phyloP scores from a whole-genome alignment of 495 filamentous ascomycete species.

The Aspergillus indologenus region DNA sequence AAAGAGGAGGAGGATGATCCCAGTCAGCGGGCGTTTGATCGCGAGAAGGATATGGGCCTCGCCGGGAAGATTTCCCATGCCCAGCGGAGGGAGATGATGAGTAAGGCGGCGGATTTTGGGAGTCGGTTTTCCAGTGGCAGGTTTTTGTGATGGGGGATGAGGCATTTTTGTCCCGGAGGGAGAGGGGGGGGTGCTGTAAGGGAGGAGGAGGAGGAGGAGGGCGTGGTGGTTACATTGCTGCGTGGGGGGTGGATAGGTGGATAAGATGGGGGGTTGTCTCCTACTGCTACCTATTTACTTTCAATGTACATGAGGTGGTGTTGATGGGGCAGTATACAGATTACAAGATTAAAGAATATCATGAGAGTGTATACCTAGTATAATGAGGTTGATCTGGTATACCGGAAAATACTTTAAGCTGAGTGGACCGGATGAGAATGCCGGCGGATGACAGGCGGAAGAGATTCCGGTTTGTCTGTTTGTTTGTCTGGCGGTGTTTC shows the following conservation, averaged over 20 bases:
- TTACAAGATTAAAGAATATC: too few species aligned
- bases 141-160: constrained; percentile 34
- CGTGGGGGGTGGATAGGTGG: too few species aligned
- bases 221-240: too few species aligned
- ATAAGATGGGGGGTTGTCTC: too few species aligned
- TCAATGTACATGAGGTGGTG: too few species aligned
- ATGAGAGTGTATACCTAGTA: too few species aligned
- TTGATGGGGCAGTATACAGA: too few species aligned
- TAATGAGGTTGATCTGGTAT: too few species aligned
- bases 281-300: too few species aligned
- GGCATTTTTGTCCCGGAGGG: neutral
- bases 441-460: neutral
- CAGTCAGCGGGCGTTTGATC: constrained; percentile 81
- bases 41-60: constrained; percentile 89
- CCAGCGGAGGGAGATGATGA: constrained; percentile 76
- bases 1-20: constrained; percentile 89
- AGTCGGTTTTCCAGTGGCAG: constrained; percentile 77
- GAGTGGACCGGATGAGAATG: neutral
- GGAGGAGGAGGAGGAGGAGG: neutral
- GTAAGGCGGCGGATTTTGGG: constrained; percentile 76
- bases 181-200: neutral
- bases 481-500: too few species aligned
- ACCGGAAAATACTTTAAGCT: neutral
- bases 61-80: constrained; percentile 68
- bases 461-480: neutral